Base-by-base conservation (phyloP, 2,329 filamentous ascomycete species). In the Microdochium paspali region DNA sequence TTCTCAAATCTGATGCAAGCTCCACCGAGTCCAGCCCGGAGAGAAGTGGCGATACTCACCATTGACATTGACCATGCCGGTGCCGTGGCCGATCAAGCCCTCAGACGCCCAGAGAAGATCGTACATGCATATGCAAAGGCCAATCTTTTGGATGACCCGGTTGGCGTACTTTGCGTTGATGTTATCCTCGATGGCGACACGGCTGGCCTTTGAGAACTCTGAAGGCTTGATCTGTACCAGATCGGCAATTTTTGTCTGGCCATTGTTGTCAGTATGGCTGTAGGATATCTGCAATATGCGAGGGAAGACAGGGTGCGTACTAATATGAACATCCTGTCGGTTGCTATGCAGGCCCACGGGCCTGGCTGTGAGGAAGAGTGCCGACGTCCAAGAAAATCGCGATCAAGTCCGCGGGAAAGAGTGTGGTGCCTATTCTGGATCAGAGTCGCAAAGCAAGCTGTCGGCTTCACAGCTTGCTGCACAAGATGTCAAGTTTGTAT, bases 151-250 rank as follows among this genome's bases (percentile, higher is more conserved):
- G 51, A 98, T 89, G 21, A 90, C 86, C 78, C 86, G 55, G 43
- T 98, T 96, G 50, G 91, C 83, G 66, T 96, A 98, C 69, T 98
- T 98, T 53, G 83, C 77, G 64, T 98, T 97, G 69, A 98, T 93
- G 59, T 93, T 93, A 70, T 98, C 90, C 67, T 96, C 90, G 53
- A 98, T 88, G 1, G 90, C 89, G 53, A 90, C 79, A 26, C 81
- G 78, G 60, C 87, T 94, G 51, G 81, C 76, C 66, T 93, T 93
- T 51, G 82, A 78, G 62, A 97, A 95, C 62, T 96, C 87, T 59
- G 88, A 80, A 1, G 93, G 93, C 26, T 80, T 77, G 68, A 98
- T 94, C 68, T 95, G 88, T 56, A 98, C 89, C 57, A 98, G 77
- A 72, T 98, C 93, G 57, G 90, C 85, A 58, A 98, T 83, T 56